These are phyloP conservation scores for Cryptococcus hybrid DNA, from an alignment of 1,284 basidiomycete genomes.

Conservation along the genomic window DNA sequence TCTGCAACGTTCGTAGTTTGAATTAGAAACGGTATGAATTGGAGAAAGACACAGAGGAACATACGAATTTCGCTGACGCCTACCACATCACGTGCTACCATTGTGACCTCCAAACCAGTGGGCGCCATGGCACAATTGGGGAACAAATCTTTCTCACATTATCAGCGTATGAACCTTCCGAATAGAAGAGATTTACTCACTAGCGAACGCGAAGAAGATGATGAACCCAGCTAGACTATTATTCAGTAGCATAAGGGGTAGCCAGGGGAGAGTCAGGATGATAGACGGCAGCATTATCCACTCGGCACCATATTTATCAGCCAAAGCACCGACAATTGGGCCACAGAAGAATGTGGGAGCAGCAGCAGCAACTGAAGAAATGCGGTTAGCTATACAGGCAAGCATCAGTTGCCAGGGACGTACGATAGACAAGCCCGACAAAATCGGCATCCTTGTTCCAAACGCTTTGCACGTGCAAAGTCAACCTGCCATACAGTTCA, in stretches of 20 bases:
- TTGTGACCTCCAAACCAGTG: conserved; percentile 28
- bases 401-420: not conserved
- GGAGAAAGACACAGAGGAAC: not conserved
- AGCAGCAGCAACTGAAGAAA: conserved; percentile 58
- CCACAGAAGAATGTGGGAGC: conserved; percentile 62
- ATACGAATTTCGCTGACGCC: conserved; percentile 43
- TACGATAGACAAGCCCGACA: conserved; percentile 65
- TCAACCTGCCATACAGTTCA: conserved; percentile 52
- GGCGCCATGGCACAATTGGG: conserved; percentile 22
- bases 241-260: conserved; percentile 59
- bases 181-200: conserved; percentile 7
- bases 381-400: not conserved
- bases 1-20: conserved; percentile 9
- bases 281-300: conserved; percentile 58
- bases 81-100: conserved; percentile 23
- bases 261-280: conserved; percentile 64
- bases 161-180: not conserved
- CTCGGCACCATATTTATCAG: conserved; percentile 63
- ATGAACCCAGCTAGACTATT: conserved; percentile 62
- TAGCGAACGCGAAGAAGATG: conserved; percentile 14
- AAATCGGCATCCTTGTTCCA: conserved; percentile 63
- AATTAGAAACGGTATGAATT: too few species aligned
- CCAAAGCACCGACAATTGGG: conserved; percentile 60
- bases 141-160: conserved; percentile 10
- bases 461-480: conserved; percentile 61